Evolutionary conservation across 768 basidiomycete species (phyloP).

Genomic region (Lentinula boryana): DNA sequence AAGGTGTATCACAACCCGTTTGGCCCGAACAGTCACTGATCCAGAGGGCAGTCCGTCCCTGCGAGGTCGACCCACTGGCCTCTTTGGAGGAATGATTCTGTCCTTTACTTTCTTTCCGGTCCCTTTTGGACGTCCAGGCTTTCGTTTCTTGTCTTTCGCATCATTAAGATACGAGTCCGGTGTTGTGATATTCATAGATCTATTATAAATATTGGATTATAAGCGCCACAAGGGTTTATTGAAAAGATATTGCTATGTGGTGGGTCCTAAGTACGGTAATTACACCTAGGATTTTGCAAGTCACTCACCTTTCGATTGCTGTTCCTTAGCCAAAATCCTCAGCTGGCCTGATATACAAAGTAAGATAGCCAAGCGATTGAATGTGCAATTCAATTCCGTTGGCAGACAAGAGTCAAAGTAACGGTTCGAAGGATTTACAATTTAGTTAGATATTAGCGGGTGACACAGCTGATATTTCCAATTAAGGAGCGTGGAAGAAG

Average conservation of each 20-base stretch:
- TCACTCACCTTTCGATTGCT: neutral
- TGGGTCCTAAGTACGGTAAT: neutral
- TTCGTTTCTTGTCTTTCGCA: slow-evolving; percentile 39
- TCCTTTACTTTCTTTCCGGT: slow-evolving; percentile 64
- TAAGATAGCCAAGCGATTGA: neutral
- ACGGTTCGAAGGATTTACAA: no score
- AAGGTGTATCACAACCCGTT: slow-evolving; percentile 25
- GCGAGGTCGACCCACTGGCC: slow-evolving; percentile 75
- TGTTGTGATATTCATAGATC: slow-evolving; percentile 2
- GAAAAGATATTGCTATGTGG: neutral
- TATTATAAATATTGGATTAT: neutral
- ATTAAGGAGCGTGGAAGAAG: neutral
- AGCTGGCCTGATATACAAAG: no score
- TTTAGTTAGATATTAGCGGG: neutral
- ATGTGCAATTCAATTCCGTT: neutral
- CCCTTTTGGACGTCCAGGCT: slow-evolving; percentile 74
- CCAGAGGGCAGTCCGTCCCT: slow-evolving; percentile 82
- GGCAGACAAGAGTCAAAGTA: neutral
- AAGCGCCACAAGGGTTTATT: neutral
- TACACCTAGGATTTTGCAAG: neutral
- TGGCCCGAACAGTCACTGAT: slow-evolving; percentile 33
- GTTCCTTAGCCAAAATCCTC: neutral
- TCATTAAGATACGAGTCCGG: slow-evolving; percentile 1
- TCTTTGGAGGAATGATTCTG: slow-evolving; percentile 39
- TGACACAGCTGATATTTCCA: neutral